Evolutionary conservation across 2,329 filamentous ascomycete species (phyloP), one percentile per base, ranked within the genome.

Genomic region (Colletotrichum spinosum): DNA sequence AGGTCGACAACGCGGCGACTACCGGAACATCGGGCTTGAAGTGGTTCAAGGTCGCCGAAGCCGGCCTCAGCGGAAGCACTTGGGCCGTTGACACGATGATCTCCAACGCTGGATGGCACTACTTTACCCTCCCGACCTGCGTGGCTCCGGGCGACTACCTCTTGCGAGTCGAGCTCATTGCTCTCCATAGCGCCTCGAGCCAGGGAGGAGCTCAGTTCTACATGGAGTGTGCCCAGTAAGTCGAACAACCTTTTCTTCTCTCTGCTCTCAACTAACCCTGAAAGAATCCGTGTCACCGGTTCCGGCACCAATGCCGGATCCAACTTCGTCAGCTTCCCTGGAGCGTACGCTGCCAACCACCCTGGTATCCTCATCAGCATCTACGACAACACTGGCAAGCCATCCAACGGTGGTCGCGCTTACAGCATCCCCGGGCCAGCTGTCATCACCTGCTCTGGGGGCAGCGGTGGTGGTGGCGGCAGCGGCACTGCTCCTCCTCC

Each of bases 1-100:
- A 82, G 70, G 84, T 86, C 15, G 72, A 75, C 66, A 78, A 84
- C 60, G 82, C 84, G 1, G 78, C 78, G 11, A 79, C 75, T 1
- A 75, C 81, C 8, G 71, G 74, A 6, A 72, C 77, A 7, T 70
- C 72, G 1, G 76, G 77, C 34, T 74, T 77, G 7, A 73, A 76
- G 37, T 86, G 83, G 83, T 85, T 86, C 77, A 87, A 87, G 76
- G 77, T 86, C 57, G 79, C 77, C 68, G 79, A 83, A 70, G 77
- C 80, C 60, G 77, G 79, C 12, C 69, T 73, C 38, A 73, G 72
- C 35, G 60, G 65, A 39, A 46, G 63, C 37, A 63, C 55, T 11
- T 70, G 77, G 77, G 77, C 73, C n/a, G 76, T 76, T 17, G 71
- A 71, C 61, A 67, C 60, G 41, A 44, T 72, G 56, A 69, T 72